Percentiles rank a stretch among this genome's conserved stretches.
phyloP scores from a whole-genome alignment of 306 rosid genomes.

The Comarum palustre region DNA sequence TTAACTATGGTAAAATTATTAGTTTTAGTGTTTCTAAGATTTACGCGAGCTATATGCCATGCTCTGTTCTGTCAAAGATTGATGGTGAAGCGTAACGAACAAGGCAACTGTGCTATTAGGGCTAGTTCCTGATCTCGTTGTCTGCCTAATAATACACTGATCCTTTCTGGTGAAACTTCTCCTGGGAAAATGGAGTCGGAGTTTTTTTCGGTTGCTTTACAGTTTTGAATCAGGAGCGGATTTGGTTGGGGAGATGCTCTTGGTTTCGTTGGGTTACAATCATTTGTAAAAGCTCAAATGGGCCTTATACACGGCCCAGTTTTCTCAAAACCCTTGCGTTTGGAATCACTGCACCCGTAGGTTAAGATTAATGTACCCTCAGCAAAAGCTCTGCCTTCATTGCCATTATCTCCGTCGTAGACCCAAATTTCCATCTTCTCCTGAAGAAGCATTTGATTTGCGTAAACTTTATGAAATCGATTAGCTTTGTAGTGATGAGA shows the following conservation, averaged over 20 bases:
- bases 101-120: background rate
- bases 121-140: background rate
- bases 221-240: no score
- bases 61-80: background rate
- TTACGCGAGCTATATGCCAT: background rate
- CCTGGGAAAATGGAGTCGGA: slow-evolving; percentile 1
- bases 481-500: no score
- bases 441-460: no score
- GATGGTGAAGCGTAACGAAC: slow-evolving; percentile 3
- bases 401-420: no score
- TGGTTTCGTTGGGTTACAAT: background rate
- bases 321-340: background rate
- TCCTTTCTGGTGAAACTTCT: background rate
- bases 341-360: no score
- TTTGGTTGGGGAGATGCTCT: background rate
- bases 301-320: background rate
- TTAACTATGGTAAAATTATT: background rate
- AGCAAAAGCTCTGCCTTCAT: no score
- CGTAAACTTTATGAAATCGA: no score
- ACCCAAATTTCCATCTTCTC: no score
- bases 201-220: background rate
- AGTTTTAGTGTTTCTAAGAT: background rate
- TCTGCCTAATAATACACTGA: background rate
- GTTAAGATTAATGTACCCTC: no score
- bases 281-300: background rate